Conservation (phyloP, 768 basidiomycete species). For the Boletus tomentosulus region DNA sequence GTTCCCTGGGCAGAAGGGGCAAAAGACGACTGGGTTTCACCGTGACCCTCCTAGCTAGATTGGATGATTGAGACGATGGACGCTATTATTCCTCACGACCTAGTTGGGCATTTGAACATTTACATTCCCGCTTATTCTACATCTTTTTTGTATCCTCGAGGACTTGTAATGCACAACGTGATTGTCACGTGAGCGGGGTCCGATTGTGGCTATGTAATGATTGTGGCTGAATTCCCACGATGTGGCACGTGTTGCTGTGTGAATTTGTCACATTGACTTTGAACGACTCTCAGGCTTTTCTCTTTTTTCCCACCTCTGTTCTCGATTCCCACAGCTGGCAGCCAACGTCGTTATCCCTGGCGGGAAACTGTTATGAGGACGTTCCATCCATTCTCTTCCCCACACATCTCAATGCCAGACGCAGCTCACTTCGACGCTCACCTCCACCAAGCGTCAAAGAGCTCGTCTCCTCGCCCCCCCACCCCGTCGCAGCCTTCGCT, state of each 20-base stretch:
- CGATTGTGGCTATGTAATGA: slow-evolving; percentile 9
- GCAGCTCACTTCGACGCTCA: slow-evolving; percentile 32
- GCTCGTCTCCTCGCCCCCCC: slow-evolving; percentile 48
- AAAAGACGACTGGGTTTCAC: slow-evolving; percentile 29
- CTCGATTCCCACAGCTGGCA: slow-evolving; percentile 44
- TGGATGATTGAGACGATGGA: slow-evolving; percentile 16
- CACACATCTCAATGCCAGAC: slow-evolving; percentile 41
- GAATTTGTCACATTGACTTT: slow-evolving; percentile 24
- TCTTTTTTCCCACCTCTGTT: slow-evolving; percentile 44
- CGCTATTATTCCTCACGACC: slow-evolving; percentile 5
- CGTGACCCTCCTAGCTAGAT: slow-evolving; percentile 40
- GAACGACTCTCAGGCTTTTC: slow-evolving; percentile 26
- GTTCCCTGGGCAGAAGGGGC: slow-evolving; percentile 31
- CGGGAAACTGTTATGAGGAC: slow-evolving; percentile 44
- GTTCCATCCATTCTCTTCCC: slow-evolving; percentile 41
- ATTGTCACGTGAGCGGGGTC: not conserved
- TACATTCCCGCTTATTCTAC: slow-evolving; percentile 16
- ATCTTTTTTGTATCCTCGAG: slow-evolving; percentile 12
- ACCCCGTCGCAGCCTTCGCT: slow-evolving; percentile 38
- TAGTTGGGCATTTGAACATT: slow-evolving; percentile 15
- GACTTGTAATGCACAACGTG: slow-evolving; percentile 18
- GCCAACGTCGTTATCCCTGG: slow-evolving; percentile 35
- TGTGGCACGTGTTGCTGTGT: slow-evolving; percentile 27
- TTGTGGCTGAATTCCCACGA: slow-evolving; percentile 30
- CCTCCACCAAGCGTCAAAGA: slow-evolving; percentile 30